A percentile compares a stretch with the other conserved stretches of the same genome.
Evolutionary conservation across 148 eudicot genomes (phyloP).

Genomic region (Linanthus parryae): DNA sequence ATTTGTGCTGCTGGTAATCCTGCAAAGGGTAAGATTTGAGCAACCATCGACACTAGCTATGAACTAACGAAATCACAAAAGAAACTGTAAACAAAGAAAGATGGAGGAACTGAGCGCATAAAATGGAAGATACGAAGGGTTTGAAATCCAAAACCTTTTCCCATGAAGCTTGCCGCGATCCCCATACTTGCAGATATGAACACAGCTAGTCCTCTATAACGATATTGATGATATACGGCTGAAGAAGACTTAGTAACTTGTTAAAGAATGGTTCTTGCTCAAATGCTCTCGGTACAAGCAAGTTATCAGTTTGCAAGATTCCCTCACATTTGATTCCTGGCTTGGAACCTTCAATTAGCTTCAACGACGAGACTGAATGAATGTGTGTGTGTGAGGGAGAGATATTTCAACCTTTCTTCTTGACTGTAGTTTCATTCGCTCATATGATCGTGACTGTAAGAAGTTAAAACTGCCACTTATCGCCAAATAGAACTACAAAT

Average conservation of each 20-base stretch:
- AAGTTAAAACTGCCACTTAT: too few species aligned
- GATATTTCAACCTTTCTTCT: too few species aligned
- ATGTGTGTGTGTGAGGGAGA: too few species aligned
- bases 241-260: too few species aligned
- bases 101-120: not conserved
- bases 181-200: constrained; percentile 40
- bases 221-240: constrained; percentile 7
- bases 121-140: too few species aligned
- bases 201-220: not conserved
- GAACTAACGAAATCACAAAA: too few species aligned
- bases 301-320: constrained; percentile 7
- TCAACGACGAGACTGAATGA: too few species aligned
- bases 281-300: constrained; percentile 12
- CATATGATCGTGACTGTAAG: too few species aligned
- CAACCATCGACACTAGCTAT: not conserved
- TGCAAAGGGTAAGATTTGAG: constrained; percentile 13
- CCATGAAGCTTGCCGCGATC: constrained; percentile 43
- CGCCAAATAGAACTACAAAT: constrained; percentile 27
- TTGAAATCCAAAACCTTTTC: constrained; percentile 50
- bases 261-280: too few species aligned
- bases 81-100: too few species aligned
- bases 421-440: too few species aligned
- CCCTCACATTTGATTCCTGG: constrained; percentile 14
- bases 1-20: constrained; percentile 55
- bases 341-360: too few species aligned